Base-by-base conservation (phyloP, 345 rosid species). In the Excoecaria agallocha region DNA sequence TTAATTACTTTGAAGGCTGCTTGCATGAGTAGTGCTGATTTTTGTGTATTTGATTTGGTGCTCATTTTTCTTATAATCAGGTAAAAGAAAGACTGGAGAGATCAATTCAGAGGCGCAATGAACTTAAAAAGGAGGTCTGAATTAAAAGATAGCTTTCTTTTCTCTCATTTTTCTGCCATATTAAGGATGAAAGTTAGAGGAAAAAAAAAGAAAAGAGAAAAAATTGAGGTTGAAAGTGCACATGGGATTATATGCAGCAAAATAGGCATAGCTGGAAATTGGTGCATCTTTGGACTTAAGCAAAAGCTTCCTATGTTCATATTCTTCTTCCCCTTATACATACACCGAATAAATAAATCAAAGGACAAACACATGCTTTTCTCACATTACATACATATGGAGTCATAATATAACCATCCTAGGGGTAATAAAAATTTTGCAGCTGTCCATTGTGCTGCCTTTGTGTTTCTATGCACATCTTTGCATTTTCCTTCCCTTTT, bases 61-160 rank as follows among this genome's bases (percentile, higher is more conserved):
- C 38, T 76, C 13, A 74, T 49, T 69, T 22, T 24, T 59, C 57
- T 22, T 57, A 8, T 82, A 58, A 46, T 72, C 85, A 91, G 98
- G 85, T 80, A 61, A 89, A 87, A 82, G 88, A 86, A 41, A 79
- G 84, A 57, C 60, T 94, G 48, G 93, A 88, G 55, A 68, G 75
- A 64, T 78, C 85, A 43, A 81, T 80, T 77, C 85, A 80, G 77
- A 83, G 51, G 79, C 87, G 81, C 37, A 87, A 89, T 70, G 86
- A 68, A 25, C 89, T 91, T 69, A 85, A 80, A 76, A 81, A 79
- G 50, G 90, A 92, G 95, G 98, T 94, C 69, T 71, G 66, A 59
- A 35, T 22, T 52, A 8, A 69, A 30, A 67, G 50, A 51, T 8
- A 38, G 6, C 39, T 37, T 25, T 17, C 16, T 39, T 38, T 51